Conservation (phyloP, 202 grass and related monocot species). For the Brachypodium distachyon region DNA sequence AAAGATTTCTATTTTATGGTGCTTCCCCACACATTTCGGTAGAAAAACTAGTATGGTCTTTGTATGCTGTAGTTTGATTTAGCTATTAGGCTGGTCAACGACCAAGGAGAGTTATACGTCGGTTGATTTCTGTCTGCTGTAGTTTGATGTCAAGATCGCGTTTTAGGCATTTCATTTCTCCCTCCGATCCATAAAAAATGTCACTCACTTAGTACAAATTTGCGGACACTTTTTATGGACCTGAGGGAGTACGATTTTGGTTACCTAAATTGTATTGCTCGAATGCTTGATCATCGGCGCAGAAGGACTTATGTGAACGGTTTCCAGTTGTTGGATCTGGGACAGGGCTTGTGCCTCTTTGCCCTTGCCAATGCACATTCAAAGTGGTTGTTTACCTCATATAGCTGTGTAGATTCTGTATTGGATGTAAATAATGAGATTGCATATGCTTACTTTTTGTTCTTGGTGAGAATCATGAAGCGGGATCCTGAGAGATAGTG, state of each 20-base stretch:
- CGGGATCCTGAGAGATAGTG: not conserved
- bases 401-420: not conserved
- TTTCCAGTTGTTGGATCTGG: no score
- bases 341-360: no score
- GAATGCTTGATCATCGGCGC: no score
- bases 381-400: conserved; percentile 7
- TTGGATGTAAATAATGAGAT: not conserved
- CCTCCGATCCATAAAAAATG: no score
- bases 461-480: conserved; percentile 1
- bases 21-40: not conserved
- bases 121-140: not conserved
- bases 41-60: not conserved
- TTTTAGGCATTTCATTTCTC: no score
- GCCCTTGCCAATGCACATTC: not conserved
- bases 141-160: not conserved
- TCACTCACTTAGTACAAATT: no score
- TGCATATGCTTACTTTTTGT: not conserved
- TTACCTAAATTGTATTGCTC: no score
- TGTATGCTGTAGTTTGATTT: no score
- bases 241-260: no score
- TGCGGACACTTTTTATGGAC: no score
- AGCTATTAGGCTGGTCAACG: not conserved
- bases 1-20: not conserved
- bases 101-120: not conserved
- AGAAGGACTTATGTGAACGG: no score